phyloP scores from a whole-genome alignment of 1,139 yeast genomes.

The Hansenula lynferdii region DNA sequence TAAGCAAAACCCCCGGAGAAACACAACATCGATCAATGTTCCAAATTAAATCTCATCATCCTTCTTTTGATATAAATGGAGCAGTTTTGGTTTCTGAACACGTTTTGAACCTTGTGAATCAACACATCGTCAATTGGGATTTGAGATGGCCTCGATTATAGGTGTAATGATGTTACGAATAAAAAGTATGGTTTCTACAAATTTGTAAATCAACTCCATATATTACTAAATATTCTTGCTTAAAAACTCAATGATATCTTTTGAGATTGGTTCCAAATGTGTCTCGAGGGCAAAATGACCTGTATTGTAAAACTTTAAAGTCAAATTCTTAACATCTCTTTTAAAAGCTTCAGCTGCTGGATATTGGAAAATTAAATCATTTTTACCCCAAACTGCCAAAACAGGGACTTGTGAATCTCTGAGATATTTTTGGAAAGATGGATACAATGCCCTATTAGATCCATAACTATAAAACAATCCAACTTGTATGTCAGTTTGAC shows the following conservation, averaged over 20 bases:
- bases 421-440: slow-evolving; percentile 33
- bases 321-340: slow-evolving; percentile 28
- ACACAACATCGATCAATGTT: no score
- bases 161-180: background rate
- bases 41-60: background rate
- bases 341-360: slow-evolving; percentile 35
- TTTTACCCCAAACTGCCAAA: slow-evolving; percentile 38
- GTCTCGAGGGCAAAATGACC: slow-evolving; percentile 39
- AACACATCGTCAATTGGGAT: background rate
- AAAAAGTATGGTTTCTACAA: no score
- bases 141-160: slow-evolving; percentile 1
- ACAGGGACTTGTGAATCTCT: slow-evolving; percentile 32
- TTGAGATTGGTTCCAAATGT: slow-evolving; percentile 28
- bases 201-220: no score
- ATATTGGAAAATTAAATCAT: slow-evolving; percentile 31
- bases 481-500: slow-evolving; percentile 28
- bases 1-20: no score
- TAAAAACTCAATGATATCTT: slow-evolving; percentile 19
- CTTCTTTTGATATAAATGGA: background rate
- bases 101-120: background rate
- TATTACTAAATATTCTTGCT: slow-evolving; percentile 1
- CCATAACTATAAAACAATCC: slow-evolving; percentile 33
- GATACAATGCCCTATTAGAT: slow-evolving; percentile 31
- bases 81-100: background rate
- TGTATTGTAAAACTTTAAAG: slow-evolving; percentile 26